Evolutionary conservation across 2,329 filamentous ascomycete genomes (phyloP).

Genomic region (Diaporthe aspalathi): DNA sequence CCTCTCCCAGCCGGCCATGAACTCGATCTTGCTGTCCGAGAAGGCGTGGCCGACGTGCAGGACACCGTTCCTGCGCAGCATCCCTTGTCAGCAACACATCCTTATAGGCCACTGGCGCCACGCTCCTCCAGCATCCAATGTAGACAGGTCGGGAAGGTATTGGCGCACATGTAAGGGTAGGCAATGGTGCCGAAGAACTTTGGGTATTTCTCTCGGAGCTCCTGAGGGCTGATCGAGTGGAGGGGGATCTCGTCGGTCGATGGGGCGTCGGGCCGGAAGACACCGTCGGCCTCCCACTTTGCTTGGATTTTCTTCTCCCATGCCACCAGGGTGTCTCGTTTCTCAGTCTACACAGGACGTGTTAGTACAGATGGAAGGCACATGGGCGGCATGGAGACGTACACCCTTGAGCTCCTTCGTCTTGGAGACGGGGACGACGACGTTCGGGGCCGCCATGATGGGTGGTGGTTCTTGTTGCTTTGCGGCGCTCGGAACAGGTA

Average conservation of each 20-base stretch:
- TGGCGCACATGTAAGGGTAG: constrained; percentile 53
- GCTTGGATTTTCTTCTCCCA: constrained; percentile 94
- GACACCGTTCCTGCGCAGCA: constrained; percentile 80
- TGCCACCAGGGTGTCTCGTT: constrained; percentile 83
- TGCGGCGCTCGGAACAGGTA: neutral
- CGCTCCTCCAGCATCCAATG: neutral
- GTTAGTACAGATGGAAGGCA: constrained; percentile 21
- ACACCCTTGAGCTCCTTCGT: constrained; percentile 71
- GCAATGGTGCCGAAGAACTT: constrained; percentile 84
- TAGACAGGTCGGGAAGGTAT: neutral
- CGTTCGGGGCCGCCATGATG: constrained; percentile 64
- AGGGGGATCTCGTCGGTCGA: constrained; percentile 77
- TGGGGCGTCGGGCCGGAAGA: constrained; percentile 91
- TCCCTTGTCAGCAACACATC: constrained; percentile 12
- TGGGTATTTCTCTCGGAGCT: constrained; percentile 82
- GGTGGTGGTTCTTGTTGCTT: constrained; percentile 19
- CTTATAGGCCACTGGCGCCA: neutral
- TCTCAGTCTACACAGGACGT: constrained; percentile 74
- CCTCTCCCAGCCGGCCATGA: constrained; percentile 84
- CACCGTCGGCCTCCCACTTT: constrained; percentile 79
- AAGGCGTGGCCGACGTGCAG: constrained; percentile 94
- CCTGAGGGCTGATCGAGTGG: constrained; percentile 76
- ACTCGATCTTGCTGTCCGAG: constrained; percentile 92
- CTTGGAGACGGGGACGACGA: constrained; percentile 65
- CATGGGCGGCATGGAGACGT: constrained; percentile 44